A percentile compares a stretch with the other conserved stretches of the same genome.
Evolutionary conservation across 306 rosid genomes (phyloP).

Genomic region (Ammopiptanthus mongolicus): DNA sequence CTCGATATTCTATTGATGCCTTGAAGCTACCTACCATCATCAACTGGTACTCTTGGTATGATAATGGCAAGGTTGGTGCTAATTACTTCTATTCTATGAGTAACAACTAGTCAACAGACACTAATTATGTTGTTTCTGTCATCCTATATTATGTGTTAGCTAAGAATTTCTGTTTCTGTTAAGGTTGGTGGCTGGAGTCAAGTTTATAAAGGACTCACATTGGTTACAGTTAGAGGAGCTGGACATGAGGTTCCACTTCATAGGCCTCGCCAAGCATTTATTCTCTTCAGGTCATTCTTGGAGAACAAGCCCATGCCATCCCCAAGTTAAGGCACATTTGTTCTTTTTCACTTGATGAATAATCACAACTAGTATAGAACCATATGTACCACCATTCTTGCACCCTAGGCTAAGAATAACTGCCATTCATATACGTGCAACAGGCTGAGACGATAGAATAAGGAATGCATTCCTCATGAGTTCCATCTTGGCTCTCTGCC

Average conservation of each 20-base stretch:
- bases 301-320: constrained; percentile 76
- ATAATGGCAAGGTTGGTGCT: constrained; percentile 74
- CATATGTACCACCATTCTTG: constrained; percentile 16
- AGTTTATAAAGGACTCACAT: constrained; percentile 78
- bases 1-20: constrained; percentile 83
- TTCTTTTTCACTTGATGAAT: constrained; percentile 30
- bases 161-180: constrained; percentile 24
- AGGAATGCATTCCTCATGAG: constrained; percentile 61
- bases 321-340: constrained; percentile 28
- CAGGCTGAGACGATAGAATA: constrained; percentile 26
- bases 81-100: constrained; percentile 4
- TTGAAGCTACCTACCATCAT: constrained; percentile 73
- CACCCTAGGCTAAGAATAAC: constrained; percentile 15
- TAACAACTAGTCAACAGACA: neutral
- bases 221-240: constrained; percentile 79
- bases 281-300: constrained; percentile 89
- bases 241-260: constrained; percentile 98
- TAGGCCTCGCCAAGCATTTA: constrained; percentile 74
- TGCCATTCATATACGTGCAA: constrained; percentile 4
- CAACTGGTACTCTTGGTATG: constrained; percentile 88
- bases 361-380: constrained; percentile 26
- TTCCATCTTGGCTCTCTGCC: constrained; percentile 34
- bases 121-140: neutral
- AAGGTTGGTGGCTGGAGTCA: constrained; percentile 97
- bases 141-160: neutral